Evolutionary conservation across 2,329 filamentous ascomycete genomes (phyloP), one percentile per base, ranked within the genome.

Genomic region (Pestalotiopsis sp.): DNA sequence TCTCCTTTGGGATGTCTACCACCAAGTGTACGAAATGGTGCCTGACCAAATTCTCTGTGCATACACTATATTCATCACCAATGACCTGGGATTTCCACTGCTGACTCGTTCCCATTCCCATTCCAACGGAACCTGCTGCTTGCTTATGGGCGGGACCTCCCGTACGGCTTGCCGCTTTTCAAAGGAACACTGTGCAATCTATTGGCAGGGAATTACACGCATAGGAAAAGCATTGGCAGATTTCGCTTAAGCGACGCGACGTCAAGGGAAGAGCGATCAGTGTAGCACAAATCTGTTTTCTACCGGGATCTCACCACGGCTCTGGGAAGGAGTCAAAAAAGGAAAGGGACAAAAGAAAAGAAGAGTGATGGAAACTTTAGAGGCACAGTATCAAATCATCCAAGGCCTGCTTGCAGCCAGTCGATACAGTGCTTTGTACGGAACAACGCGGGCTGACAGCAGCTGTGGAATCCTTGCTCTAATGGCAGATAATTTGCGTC

Each of bases 131-230:
- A 62, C 36, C 59, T 62, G 36, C 27, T 62, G 17, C 31, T n/a
- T 39, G 27, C 27, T 9, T n/a, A 52, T 52, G 45, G 20, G 31
- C 65, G 65, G 65, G 52, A 56, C 56, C 23, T 61, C 65, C 56
- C 45, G 52, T 45, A 45, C 56, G 65, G 56, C 65, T 61, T 36
- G 52, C 65, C 41, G 52, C 65, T 52, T 67, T 61, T 61, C 7
- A 17, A 31, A 41, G 12, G 12, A 31, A 27, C 57, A 38, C 57
- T 61, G 14, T 38, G 57, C 45, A 52, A 52, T 52, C 20, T 52
- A 52, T 52, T 52, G 17, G 9, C 17, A 20, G 45, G 45, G 20
- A 52, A 36, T 14, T 17, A 39, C 31, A 36, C 59, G 27, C 27
- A 13, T 36, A 27, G 11, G 12, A 39, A 20, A 62, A 62, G 59